A percentile compares a stretch with the other conserved stretches of the same genome.
Evolutionary conservation across 306 rosid species (phyloP).

Genomic region (Astragalus glycyphyllos): DNA sequence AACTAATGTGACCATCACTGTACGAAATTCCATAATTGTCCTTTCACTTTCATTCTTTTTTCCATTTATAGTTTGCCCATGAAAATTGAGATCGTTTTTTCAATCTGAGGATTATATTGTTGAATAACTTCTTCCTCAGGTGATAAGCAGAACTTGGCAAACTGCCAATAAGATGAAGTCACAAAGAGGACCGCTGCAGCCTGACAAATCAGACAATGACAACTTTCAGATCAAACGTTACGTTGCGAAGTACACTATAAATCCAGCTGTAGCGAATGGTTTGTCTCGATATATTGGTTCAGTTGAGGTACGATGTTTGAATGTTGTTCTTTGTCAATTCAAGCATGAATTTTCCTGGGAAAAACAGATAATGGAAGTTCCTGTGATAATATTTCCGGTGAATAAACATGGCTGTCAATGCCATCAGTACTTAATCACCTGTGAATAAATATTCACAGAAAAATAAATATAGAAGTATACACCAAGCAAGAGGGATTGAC

Average conservation of each 20-base stretch:
- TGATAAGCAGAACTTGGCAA: constrained; percentile 96
- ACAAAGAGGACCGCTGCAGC: constrained; percentile 64
- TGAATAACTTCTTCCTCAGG: constrained; percentile 55
- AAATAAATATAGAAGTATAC: constrained; percentile 10
- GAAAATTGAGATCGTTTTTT: background rate
- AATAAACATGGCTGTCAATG: constrained; percentile 9
- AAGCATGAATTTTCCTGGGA: constrained; percentile 22
- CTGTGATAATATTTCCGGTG: constrained; percentile 30
- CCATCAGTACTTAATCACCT: background rate
- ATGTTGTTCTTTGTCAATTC: constrained; percentile 19
- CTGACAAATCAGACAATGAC: constrained; percentile 63
- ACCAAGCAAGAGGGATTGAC: background rate
- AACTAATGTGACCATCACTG: background rate
- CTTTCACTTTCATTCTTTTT: background rate
- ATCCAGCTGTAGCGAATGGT: constrained; percentile 92
- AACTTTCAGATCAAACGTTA: constrained; percentile 83
- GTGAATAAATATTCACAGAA: background rate
- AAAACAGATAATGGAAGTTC: background rate
- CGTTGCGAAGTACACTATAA: constrained; percentile 87
- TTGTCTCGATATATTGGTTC: constrained; percentile 76
- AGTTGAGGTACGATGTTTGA: constrained; percentile 66
- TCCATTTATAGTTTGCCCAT: background rate
- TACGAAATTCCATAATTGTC: constrained; percentile 20
- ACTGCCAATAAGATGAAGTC: constrained; percentile 97
- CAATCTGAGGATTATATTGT: constrained; percentile 12